Evolutionary conservation across 805 yeast genomes (phyloP).

Genomic region (Blastobotrys terrestris): DNA sequence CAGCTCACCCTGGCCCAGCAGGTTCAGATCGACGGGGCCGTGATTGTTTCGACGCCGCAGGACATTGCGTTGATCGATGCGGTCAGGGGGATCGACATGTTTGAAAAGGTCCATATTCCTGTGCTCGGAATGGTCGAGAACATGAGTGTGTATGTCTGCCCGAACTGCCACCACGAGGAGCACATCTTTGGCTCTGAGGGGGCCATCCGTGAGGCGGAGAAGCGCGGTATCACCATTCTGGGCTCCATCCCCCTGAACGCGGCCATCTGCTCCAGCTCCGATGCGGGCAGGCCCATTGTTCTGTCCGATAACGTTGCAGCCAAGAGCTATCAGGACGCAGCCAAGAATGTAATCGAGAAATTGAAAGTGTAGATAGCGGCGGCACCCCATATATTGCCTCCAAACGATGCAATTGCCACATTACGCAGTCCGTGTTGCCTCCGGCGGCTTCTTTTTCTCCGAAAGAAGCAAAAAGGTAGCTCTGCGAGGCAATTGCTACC

Average conservation of each 20-base stretch:
- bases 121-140: slow-evolving; percentile 74
- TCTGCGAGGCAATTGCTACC: too few relatives aligned
- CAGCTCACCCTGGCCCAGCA: slow-evolving; percentile 80
- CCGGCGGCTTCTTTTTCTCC: too few relatives aligned
- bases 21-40: slow-evolving; percentile 68
- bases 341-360: neutral
- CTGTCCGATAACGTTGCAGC: neutral
- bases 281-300: slow-evolving; percentile 50
- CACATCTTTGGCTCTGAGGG: slow-evolving; percentile 72
- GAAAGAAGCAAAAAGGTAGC: too few relatives aligned
- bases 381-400: too few relatives aligned
- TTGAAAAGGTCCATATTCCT: slow-evolving; percentile 62
- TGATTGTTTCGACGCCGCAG: slow-evolving; percentile 81
- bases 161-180: slow-evolving; percentile 65
- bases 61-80: slow-evolving; percentile 80
- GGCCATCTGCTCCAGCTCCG: slow-evolving; percentile 54
- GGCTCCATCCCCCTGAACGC: slow-evolving; percentile 65
- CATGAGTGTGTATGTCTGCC: slow-evolving; percentile 73
- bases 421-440: too few relatives aligned
- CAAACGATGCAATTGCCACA: too few relatives aligned
- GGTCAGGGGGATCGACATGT: slow-evolving; percentile 73
- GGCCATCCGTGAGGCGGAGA: slow-evolving; percentile 42
- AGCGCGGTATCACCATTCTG: slow-evolving; percentile 43
- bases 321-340: neutral
- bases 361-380: neutral